Percentiles rank a stretch among this genome's conserved stretches.
Conservation (phyloP, 1,139 yeast species). For the Taphrina wiesneri region DNA sequence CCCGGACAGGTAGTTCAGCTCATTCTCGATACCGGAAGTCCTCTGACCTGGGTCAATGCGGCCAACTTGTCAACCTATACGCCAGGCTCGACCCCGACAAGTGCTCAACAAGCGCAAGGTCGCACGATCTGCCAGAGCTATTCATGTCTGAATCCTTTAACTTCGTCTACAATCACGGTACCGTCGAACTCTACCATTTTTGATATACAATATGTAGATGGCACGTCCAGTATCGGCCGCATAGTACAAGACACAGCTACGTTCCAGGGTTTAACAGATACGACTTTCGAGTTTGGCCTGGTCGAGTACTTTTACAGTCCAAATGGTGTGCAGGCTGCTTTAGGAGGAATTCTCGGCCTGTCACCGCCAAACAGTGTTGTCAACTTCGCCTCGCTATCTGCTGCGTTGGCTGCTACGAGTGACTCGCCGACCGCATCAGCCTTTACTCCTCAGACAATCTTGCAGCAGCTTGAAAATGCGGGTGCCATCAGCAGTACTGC, state of each 20-base stretch:
- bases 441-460: conserved; percentile 30
- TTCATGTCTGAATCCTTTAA: conserved; percentile 24
- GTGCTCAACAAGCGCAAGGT: conserved; percentile 15
- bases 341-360: conserved; percentile 35
- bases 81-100: conserved; percentile 17
- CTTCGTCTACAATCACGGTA: conserved; percentile 8
- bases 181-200: conserved; percentile 26
- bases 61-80: conserved; percentile 24
- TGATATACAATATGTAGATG: conserved; percentile 30
- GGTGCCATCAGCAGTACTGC: conserved; percentile 22
- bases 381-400: conserved; percentile 4
- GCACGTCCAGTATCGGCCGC: conserved; percentile 30
- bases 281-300: conserved; percentile 30
- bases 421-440: background rate
- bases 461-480: conserved; percentile 29
- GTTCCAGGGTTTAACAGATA: conserved; percentile 22
- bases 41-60: conserved; percentile 35
- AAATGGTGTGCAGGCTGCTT: conserved; percentile 4
- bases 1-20: conserved; percentile 22
- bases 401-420: conserved; percentile 3
- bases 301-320: conserved; percentile 33
- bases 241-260: conserved; percentile 25
- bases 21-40: conserved; percentile 35
- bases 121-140: conserved; percentile 18
- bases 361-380: conserved; percentile 27